A percentile compares a stretch with the other conserved stretches of the same genome.
Evolutionary conservation across 768 basidiomycete genomes (phyloP).

Genomic region (Mycena filopes): DNA sequence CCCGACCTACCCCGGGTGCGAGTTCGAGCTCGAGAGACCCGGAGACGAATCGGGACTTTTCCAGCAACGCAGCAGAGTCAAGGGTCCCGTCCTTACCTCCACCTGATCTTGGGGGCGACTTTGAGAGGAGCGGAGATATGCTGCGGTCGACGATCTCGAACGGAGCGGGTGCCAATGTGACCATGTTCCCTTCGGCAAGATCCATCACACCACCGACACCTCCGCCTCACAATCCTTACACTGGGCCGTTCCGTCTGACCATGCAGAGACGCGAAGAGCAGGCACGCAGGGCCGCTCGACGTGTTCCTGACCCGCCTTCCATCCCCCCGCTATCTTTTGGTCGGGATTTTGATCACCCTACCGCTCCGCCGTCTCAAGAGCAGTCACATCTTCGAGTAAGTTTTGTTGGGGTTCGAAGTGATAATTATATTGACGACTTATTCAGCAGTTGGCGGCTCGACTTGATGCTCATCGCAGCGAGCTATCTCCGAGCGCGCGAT

Average conservation of each 20-base stretch:
- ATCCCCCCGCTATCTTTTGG: conserved; percentile 55
- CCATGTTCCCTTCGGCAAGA: too few relatives aligned
- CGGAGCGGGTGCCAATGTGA: conserved; percentile 3
- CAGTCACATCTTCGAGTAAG: conserved; percentile 22
- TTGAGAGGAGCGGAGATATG: conserved; percentile 31
- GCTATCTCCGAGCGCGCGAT: conserved; percentile 1
- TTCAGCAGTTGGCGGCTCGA: conserved; percentile 9
- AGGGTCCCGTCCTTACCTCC: conserved; percentile 42
- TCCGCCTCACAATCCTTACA: conserved; percentile 47
- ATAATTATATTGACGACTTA: background rate
- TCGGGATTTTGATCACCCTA: conserved; percentile 27
- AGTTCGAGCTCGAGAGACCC: background rate
- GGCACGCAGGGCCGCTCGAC: conserved; percentile 25
- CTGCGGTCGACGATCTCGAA: conserved; percentile 16
- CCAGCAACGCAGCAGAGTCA: conserved; percentile 27
- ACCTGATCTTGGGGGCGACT: conserved; percentile 43
- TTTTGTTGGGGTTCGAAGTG: background rate
- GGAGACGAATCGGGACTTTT: conserved; percentile 11
- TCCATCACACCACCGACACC: conserved; percentile 17
- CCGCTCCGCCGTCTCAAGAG: background rate
- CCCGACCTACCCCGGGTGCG: too few relatives aligned
- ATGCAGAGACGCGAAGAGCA: conserved; percentile 47
- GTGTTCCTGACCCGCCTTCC: conserved; percentile 38
- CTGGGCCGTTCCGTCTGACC: conserved; percentile 62
- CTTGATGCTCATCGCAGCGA: conserved; percentile 14